These are phyloP conservation scores for Moniliella sp. DNA, from an alignment of 1,284 basidiomycete genomes.

Conservation along the genomic window DNA sequence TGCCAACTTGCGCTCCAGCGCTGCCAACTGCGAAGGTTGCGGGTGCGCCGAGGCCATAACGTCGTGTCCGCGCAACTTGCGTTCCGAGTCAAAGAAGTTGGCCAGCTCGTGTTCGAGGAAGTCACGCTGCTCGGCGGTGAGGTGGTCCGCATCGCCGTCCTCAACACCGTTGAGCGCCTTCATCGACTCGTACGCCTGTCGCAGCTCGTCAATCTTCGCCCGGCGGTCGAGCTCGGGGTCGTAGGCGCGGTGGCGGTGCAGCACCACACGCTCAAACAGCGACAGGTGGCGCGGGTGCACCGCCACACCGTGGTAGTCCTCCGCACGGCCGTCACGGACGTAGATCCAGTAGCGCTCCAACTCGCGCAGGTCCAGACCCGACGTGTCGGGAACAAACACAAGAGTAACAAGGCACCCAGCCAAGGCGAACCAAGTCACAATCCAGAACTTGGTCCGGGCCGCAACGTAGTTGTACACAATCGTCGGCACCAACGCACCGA, in stretches of 20 bases:
- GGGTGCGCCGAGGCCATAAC: neutral
- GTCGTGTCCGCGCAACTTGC: slow-evolving; percentile 5
- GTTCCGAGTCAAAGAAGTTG: slow-evolving; percentile 7
- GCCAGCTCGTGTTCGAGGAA: slow-evolving; percentile 18
- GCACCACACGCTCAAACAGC: slow-evolving; percentile 37
- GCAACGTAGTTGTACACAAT: slow-evolving; percentile 35
- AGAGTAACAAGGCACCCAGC: slow-evolving; percentile 37
- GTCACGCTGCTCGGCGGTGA: slow-evolving; percentile 14
- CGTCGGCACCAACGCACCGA: slow-evolving; percentile 33
- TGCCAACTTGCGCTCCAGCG: slow-evolving; percentile 13
- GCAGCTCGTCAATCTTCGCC: slow-evolving; percentile 39
- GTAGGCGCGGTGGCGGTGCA: slow-evolving; percentile 39
- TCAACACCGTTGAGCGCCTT: slow-evolving; percentile 2
- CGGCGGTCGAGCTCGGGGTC: slow-evolving; percentile 39
- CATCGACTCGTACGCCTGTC: slow-evolving; percentile 33
- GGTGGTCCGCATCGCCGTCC: slow-evolving; percentile 5
- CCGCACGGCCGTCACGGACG: slow-evolving; percentile 37
- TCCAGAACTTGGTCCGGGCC: slow-evolving; percentile 38
- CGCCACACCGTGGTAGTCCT: slow-evolving; percentile 41
- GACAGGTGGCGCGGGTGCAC: slow-evolving; percentile 40
- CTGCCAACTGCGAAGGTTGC: slow-evolving; percentile 20
- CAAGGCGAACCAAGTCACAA: slow-evolving; percentile 41
- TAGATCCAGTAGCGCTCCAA: slow-evolving; percentile 42
- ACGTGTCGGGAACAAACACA: slow-evolving; percentile 39
- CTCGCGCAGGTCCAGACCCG: slow-evolving; percentile 41